Evolutionary conservation across 345 rosid genomes (phyloP), one percentile per base, ranked within the genome.

Genomic region (Turritis glabra): DNA sequence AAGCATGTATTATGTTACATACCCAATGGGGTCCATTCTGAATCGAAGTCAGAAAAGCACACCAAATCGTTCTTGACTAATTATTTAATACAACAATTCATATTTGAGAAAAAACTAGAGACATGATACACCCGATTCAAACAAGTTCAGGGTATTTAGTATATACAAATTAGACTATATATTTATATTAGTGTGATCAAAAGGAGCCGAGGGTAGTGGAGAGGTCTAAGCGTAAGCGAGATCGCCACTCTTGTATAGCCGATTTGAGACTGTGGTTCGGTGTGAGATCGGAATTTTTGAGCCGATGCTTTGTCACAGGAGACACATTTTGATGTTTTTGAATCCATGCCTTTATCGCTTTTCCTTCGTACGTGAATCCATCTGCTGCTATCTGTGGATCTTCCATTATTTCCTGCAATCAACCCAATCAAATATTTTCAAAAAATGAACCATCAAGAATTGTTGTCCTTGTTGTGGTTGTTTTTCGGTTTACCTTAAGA

Each of bases 301-400:
- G 83, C 79, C 70, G 54, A 40, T 74, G 80, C 77, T 84, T 91
- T 73, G 98, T 85, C 58, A 88, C 94, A 1, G 96, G 96, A 44
- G 98, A 93, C 27, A 88, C 83, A 22, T 65, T 41, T 8, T 80
- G 73, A 82, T 88, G 84, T 74, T 76, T 87, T 38, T 75, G 84
- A 50, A 88, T 82, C 98, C 97, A 93, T 1, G 85, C 87, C 64
- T 81, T 83, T 9, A 93, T 91, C 23, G 94, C 96, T 81, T 66
- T 74, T 18, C 80, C 86, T 81, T 93, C 97, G 8, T 93, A 93
- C 0, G 96, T 86, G 79, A 89, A 90, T 62, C 98, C 96, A 82
- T 93, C 97, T 13, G 88, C 90, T 32, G 96, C 92, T 78, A 90
- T 82, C 73, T 84, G 81, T n/a, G 98, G 98, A 75, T 93, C 90